These are phyloP conservation scores for Sorghum bicolor DNA, from an alignment of 176 grass and related monocot species.

Conservation along the genomic window DNA sequence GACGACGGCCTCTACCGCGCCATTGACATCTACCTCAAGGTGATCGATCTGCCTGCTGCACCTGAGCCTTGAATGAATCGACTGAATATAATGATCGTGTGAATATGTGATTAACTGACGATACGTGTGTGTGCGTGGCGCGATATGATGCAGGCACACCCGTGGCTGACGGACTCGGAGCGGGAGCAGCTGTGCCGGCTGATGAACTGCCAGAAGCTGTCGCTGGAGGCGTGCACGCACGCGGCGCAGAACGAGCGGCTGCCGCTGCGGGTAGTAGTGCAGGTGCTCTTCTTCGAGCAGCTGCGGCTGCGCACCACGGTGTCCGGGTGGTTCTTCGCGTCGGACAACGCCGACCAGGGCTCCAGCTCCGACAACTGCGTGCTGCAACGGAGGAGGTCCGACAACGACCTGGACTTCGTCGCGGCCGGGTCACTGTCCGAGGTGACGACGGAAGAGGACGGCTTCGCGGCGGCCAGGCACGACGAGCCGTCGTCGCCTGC, in stretches of 20 bases:
- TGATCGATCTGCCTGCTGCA: neutral
- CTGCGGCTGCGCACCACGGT: slow-evolving; percentile 77
- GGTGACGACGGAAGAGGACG: slow-evolving; percentile 24
- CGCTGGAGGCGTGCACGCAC: slow-evolving; percentile 88
- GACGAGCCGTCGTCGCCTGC: slow-evolving; percentile 23
- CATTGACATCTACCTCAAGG: slow-evolving; percentile 87
- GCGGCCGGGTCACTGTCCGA: neutral
- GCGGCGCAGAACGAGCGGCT: slow-evolving; percentile 89
- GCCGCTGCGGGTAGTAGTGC: slow-evolving; percentile 75
- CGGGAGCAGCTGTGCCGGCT: slow-evolving; percentile 79
- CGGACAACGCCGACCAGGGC: slow-evolving; percentile 49
- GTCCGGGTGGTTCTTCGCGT: slow-evolving; percentile 54
- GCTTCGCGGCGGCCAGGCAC: neutral
- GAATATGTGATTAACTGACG: neutral
- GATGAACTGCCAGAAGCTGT: slow-evolving; percentile 92
- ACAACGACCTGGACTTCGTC: neutral
- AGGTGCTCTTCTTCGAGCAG: slow-evolving; percentile 95
- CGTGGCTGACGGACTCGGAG: slow-evolving; percentile 73
- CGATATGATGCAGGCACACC: slow-evolving; percentile 54
- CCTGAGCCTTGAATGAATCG: neutral
- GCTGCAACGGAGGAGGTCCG: slow-evolving; percentile 19
- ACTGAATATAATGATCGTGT: neutral
- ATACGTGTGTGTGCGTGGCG: neutral
- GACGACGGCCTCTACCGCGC: slow-evolving; percentile 85
- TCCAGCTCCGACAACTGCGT: slow-evolving; percentile 30